Evolutionary conservation across 345 rosid genomes (phyloP), one percentile per base, ranked within the genome.

Genomic region (Eucalyptus virginea): DNA sequence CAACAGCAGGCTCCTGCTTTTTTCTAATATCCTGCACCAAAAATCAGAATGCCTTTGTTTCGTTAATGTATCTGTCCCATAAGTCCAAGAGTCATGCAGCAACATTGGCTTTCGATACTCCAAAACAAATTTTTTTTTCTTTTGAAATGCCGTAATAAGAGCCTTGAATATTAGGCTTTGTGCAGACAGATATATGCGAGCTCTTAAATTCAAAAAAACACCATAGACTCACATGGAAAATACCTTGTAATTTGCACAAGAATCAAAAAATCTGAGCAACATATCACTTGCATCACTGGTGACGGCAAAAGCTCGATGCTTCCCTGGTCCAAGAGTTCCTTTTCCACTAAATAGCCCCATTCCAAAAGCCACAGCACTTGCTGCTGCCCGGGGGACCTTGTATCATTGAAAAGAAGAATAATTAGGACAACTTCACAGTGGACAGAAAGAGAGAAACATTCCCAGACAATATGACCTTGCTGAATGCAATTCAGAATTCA

Each of bases 281-380:
- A 91, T 92, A 92, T 98, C 99, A 90, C 99, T 96, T 37, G 99
- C 99, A 90, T 98, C 99, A 77, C 98, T 97, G 47, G 93, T 94
- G 92, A 98, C 98, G 88, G 99, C 94, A 72, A 98, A 96, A 86
- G 99, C 99, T 90, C 95, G 95, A 88, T 97, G 95, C 34, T 91
- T 91, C 47, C 95, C 99, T 24, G 94, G 98, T 89, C 99, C 99
- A 50, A 98, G 95, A 90, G 90, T 90, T 90, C 99, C 99, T 91
- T 89, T 97, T 90, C 89, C 97, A 13, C 94, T 94, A 88, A 98
- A 95, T n/a, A 97, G 93, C 49, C 99, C 99, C 96, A 97, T 95
- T 89, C 99, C 99, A 94, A 97, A 98, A 21, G 99, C 99, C 91
- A 98, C 98, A 81, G 99, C 99, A 93, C 99, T 96, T 37, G 99